Evolutionary conservation across 2,329 filamentous ascomycete genomes (phyloP).

Genomic region (Fusarium euwallaceae): DNA sequence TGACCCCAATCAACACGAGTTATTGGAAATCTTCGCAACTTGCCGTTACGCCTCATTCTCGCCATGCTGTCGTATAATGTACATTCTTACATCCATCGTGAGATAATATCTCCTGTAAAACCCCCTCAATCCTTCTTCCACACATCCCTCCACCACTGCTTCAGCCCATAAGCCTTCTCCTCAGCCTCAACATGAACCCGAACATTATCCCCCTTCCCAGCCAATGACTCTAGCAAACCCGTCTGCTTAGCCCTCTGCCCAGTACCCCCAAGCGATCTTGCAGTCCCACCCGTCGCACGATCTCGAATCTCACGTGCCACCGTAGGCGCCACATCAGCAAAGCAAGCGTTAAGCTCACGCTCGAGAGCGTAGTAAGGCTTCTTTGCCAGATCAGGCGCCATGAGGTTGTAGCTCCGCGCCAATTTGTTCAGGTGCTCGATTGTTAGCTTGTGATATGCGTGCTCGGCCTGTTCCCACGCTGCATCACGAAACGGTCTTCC

Average conservation of each 20-base stretch:
- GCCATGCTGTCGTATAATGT: not conserved
- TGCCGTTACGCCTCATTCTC: not conserved
- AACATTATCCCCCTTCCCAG: constrained; percentile 58
- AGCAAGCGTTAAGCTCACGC: constrained; percentile 85
- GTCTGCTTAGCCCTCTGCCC: constrained; percentile 51
- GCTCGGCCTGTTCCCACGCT: constrained; percentile 79
- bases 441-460: constrained; percentile 80
- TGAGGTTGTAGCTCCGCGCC: constrained; percentile 91
- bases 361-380: constrained; percentile 91
- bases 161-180: constrained; percentile 84
- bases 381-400: constrained; percentile 91
- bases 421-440: constrained; percentile 83
- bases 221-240: constrained; percentile 73
- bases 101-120: not conserved
- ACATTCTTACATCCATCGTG: not conserved
- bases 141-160: constrained; percentile 89
- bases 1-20: not conserved
- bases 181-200: constrained; percentile 80
- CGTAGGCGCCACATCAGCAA: constrained; percentile 84
- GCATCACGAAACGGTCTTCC: constrained; percentile 80
- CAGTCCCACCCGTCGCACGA: constrained; percentile 64
- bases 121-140: constrained; percentile 57
- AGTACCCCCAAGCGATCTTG: constrained; percentile 53
- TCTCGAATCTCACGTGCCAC: constrained; percentile 80
- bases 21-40: not conserved